Conservation (phyloP, 805 yeast species). For the Candida piceae region DNA sequence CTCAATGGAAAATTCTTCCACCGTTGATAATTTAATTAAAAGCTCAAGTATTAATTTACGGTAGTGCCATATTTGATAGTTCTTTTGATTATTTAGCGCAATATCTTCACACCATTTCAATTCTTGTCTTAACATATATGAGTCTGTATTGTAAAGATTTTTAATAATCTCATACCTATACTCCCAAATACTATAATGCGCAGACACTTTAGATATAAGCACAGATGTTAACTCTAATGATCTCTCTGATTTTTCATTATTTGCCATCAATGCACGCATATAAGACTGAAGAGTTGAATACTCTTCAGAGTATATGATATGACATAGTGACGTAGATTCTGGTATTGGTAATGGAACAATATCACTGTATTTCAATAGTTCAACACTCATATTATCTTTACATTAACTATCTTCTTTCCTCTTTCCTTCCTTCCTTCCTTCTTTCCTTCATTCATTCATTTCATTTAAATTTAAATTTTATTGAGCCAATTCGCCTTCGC, state of each 20-base stretch:
- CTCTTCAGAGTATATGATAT: slow-evolving; percentile 67
- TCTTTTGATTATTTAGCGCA: slow-evolving; percentile 76
- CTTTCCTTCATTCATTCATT: no score
- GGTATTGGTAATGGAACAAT: slow-evolving; percentile 7
- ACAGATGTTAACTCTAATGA: slow-evolving; percentile 61
- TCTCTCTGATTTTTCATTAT: slow-evolving; percentile 62
- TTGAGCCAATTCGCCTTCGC: no score
- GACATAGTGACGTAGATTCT: slow-evolving; percentile 36
- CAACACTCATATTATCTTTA: no score
- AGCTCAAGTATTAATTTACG: slow-evolving; percentile 58
- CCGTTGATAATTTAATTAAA: slow-evolving; percentile 6
- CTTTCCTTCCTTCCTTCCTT: no score
- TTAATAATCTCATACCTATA: slow-evolving; percentile 53
- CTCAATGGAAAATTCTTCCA: slow-evolving; percentile 32
- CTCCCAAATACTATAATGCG: slow-evolving; percentile 90
- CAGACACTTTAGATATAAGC: slow-evolving; percentile 68
- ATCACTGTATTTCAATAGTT: no score
- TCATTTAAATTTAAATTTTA: no score
- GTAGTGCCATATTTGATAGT: slow-evolving; percentile 97
- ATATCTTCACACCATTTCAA: slow-evolving; percentile 74
- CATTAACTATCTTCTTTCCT: no score
- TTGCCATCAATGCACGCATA: slow-evolving; percentile 52
- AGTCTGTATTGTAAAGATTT: slow-evolving; percentile 23
- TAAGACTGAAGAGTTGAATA: slow-evolving; percentile 59
- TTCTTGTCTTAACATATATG: slow-evolving; percentile 42